A percentile compares a stretch with the other conserved stretches of the same genome.
These are phyloP conservation scores for Aureobasidium sp. DNA, from an alignment of 2,329 filamentous ascomycete species.

Conservation along the genomic window DNA sequence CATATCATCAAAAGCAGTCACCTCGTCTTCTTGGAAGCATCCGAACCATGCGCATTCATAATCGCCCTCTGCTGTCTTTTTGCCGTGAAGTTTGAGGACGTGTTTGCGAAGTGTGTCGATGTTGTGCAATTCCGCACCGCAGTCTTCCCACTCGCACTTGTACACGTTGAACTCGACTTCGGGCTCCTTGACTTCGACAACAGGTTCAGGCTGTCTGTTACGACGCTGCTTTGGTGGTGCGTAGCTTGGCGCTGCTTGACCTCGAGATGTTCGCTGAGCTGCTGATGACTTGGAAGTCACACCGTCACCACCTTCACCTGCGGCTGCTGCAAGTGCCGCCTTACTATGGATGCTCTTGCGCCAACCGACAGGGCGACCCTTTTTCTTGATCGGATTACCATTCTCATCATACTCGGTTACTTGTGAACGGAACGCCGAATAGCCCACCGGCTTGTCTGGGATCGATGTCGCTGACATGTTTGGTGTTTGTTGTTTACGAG, in stretches of 20 bases:
- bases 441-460: conserved; percentile 27
- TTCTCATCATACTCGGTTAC: conserved; percentile 26
- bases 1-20: conserved; percentile 32
- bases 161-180: conserved; percentile 40
- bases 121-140: conserved; percentile 55
- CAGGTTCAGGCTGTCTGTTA: neutral
- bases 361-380: conserved; percentile 45
- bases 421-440: conserved; percentile 35
- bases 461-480: conserved; percentile 1
- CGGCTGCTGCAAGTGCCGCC: conserved; percentile 20
- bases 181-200: neutral
- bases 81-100: conserved; percentile 49
- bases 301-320: conserved; percentile 18
- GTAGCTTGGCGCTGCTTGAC: conserved; percentile 8
- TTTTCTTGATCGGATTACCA: conserved; percentile 35
- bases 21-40: conserved; percentile 29
- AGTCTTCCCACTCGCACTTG: conserved; percentile 52
- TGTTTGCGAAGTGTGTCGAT: conserved; percentile 54
- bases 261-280: neutral
- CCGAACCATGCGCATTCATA: conserved; percentile 41
- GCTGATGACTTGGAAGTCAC: neutral
- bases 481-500: neutral
- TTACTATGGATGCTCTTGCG: conserved; percentile 41
- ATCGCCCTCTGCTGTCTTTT: conserved; percentile 28
- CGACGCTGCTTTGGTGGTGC: conserved; percentile 3